A percentile compares a stretch with the other conserved stretches of the same genome.
These are phyloP conservation scores for Mycena citricolor DNA, from an alignment of 1,284 basidiomycete genomes.

Conservation along the genomic window DNA sequence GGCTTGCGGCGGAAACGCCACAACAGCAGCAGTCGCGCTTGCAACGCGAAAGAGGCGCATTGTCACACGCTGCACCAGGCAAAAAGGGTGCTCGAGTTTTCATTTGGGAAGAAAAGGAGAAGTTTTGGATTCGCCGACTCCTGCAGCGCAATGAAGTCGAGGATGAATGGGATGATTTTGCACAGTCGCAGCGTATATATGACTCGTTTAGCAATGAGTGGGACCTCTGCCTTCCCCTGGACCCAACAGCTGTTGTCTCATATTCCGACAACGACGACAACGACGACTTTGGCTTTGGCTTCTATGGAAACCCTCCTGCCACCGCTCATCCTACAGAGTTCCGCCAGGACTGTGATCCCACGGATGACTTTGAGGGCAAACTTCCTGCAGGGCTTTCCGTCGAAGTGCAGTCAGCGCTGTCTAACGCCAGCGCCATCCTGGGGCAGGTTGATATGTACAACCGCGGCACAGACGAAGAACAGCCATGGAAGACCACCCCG, in stretches of 20 bases:
- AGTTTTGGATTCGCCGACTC: constrained; percentile 10
- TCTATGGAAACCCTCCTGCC: too few species aligned
- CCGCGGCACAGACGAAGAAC: too few species aligned
- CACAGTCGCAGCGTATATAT: constrained; percentile 24
- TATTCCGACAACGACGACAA: background rate
- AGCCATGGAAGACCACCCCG: too few species aligned
- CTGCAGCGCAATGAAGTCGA: constrained; percentile 5
- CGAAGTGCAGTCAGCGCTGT: too few species aligned
- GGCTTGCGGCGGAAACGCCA: constrained; percentile 12
- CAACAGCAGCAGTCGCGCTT: constrained; percentile 12
- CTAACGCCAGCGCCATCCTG: too few species aligned
- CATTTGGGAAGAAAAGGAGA: constrained; percentile 26
- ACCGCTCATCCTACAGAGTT: too few species aligned
- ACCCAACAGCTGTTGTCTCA: constrained; percentile 14
- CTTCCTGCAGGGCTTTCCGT: too few species aligned
- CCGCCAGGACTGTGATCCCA: too few species aligned
- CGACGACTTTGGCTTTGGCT: constrained; percentile 2
- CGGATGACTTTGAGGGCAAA: too few species aligned
- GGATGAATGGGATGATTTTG: constrained; percentile 15
- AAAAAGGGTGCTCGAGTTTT: constrained; percentile 20
- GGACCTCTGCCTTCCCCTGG: constrained; percentile 25
- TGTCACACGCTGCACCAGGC: constrained; percentile 19
- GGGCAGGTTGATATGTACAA: too few species aligned
- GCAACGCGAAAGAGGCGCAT: too few species aligned
- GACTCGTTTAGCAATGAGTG: constrained; percentile 23